Evolutionary conservation across 192 early-diverging fungal species (phyloP), one percentile per base, ranked within the genome.

Genomic region (Entomortierella chlamydospora): DNA sequence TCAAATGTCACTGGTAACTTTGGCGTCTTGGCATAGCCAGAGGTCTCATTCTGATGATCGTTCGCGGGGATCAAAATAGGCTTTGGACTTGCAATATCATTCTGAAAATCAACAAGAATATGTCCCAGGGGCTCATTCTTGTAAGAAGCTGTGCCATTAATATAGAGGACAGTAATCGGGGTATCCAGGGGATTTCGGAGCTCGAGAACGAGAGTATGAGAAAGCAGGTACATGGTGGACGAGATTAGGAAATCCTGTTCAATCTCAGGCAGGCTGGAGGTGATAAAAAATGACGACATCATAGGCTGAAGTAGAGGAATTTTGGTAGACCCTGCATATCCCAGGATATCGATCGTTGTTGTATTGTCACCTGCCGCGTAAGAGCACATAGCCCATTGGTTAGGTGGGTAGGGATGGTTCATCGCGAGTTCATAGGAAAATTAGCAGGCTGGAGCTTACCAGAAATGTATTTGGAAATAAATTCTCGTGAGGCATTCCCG

Each of bases 41-140:
- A 79, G 12, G 61, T 70, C 52, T 61, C 68, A 25, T 79, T 64
- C 57, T 70, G 61, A 18, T 79, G 76, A 37, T 79, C 63, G 15
- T 79, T 79, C 30, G 76, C 76, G 1, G 76, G 76, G 51, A 79
- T 79, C 26, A 79, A 10, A 31, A 79, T 70, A 7, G 76, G 76
- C 22, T 79, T 79, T 37, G 76, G 76, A 22, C 65, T 57, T 4
- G 62, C 50, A 31, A 70, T 61, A 20, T 79, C 76, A 30, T 66
- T 59, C 49, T 79, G 68, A 55, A 79, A 79, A 49, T 79, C 63
- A 0, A 79, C 57, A 8, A 70, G 57, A 13, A 79, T 25, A 54
- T 79, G 76, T 0, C 76, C 76, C 29, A 79, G 43, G 0, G 56
- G 54, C 22, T 79, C 76, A 20, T 61, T 61, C 63, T 70, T 79